Evolutionary conservation across 768 basidiomycete species (phyloP), one percentile per base, ranked within the genome.

Genomic region (Pleurotus citrinopileatus): DNA sequence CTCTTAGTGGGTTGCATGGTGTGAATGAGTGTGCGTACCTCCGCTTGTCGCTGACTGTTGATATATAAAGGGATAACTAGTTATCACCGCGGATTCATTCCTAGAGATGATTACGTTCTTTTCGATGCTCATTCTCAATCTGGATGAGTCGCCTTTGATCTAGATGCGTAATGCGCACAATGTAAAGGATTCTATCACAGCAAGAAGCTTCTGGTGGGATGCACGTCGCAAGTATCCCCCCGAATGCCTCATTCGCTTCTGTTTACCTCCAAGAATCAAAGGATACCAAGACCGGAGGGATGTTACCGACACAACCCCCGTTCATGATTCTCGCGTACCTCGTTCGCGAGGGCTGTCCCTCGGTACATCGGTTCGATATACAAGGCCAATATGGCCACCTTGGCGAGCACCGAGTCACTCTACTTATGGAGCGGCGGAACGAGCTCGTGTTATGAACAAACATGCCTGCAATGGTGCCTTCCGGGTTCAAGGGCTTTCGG

Each of bases 11-110:
- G 27, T 65, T 75, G 19, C 82, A 83, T 62, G 81, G 82, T 1
- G 71, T 82, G 12, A 74, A 83, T 42, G 82, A 83, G 67, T 73
- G 81, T 78, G 55, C 46, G 73, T 59, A 3, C 1, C 13, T 2
- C 22, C 10, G 27, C 23, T 13, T 5, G 9, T 57, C 3, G 6
- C n/a, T 26, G 29, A 15, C 19, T 1, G 13, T 12, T 25, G 23
- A 23, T 32, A 22, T 19, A 19, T 3, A 65, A 8, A 29, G 71
- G 63, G 38, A 65, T 74, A 40, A 55, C 56, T 10, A n/a, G n/a
- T n/a, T n/a, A n/a, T n/a, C n/a, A n/a, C n/a, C n/a, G 66, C 64
- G 29, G 71, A 73, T 12, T 62, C 68, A 6, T 70, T 72, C 53
- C 45, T 75, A 4, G 75, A 77, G 57, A 67, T 70, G 66, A 70